Evolutionary conservation across 1,139 yeast species (phyloP).

Genomic region (Saccharomyces pastorianus): DNA sequence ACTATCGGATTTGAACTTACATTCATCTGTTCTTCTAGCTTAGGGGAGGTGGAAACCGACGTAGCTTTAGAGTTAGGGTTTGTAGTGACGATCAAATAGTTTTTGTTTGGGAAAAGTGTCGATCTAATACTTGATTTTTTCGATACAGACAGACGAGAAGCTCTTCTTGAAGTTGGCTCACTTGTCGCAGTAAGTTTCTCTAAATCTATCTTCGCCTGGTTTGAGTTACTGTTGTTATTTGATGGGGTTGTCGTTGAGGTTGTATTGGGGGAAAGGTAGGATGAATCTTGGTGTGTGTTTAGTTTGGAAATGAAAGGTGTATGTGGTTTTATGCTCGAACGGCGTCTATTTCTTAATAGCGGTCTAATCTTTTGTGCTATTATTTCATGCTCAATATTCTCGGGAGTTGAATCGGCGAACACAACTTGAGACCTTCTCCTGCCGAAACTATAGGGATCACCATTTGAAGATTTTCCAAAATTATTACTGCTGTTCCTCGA

Average conservation of each 20-base stretch:
- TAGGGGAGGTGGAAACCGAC: not conserved
- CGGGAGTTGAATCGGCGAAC: conserved; percentile 18
- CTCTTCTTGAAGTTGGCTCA: conserved; percentile 12
- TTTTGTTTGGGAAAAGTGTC: conserved; percentile 12
- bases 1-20: not conserved
- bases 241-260: not conserved
- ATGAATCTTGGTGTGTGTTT: conserved; percentile 1
- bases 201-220: conserved; percentile 9
- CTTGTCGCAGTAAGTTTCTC: conserved; percentile 10
- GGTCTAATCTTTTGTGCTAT: conserved; percentile 29
- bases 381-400: conserved; percentile 25
- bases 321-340: conserved; percentile 6
- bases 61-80: not conserved
- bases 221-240: not conserved
- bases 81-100: not conserved
- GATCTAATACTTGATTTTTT: conserved; percentile 21
- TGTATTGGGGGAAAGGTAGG: not conserved
- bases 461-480: conserved; percentile 2
- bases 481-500: conserved; percentile 17
- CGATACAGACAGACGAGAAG: conserved; percentile 16
- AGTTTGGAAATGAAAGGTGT: conserved; percentile 4
- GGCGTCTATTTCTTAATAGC: conserved; percentile 6
- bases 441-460: conserved; percentile 5
- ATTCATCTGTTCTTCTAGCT: conserved; percentile 1
- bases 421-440: conserved; percentile 25